These are phyloP conservation scores for Beauveria asiatica DNA, from an alignment of 2,329 filamentous ascomycete species.

Conservation along the genomic window DNA sequence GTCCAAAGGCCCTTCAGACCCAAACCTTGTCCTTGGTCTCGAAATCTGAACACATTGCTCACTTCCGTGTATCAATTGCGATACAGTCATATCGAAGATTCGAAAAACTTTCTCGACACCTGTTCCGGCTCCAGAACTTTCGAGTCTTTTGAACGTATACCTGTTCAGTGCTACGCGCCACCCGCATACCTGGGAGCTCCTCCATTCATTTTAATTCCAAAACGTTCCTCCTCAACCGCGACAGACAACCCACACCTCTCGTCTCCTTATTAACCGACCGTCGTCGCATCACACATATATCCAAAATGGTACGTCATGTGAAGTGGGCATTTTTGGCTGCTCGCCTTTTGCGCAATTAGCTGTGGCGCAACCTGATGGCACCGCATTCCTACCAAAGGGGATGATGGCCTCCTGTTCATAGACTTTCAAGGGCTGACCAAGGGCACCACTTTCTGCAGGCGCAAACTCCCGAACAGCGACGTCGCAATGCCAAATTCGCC, in stretches of 20 bases:
- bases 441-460: constrained; percentile 40
- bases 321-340: background rate
- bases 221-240: background rate
- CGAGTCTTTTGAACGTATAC: background rate
- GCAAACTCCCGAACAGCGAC: constrained; percentile 78
- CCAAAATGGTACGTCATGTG: constrained; percentile 1
- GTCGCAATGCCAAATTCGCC: constrained; percentile 70
- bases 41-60: constrained; percentile 1
- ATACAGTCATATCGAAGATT: constrained; percentile 3
- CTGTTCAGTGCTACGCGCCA: background rate
- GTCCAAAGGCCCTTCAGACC: constrained; percentile 10
- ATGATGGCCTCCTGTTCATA: background rate
- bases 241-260: background rate
- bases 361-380: background rate
- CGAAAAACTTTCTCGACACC: background rate
- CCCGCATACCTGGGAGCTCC: background rate
- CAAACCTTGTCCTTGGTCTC: background rate
- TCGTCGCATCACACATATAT: background rate
- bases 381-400: background rate
- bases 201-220: background rate
- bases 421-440: background rate
- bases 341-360: background rate
- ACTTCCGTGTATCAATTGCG: background rate
- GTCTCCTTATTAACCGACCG: background rate
- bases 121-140: background rate